These are phyloP conservation scores for Penicillium malachiteum DNA, from an alignment of 495 filamentous ascomycete genomes.

Conservation along the genomic window DNA sequence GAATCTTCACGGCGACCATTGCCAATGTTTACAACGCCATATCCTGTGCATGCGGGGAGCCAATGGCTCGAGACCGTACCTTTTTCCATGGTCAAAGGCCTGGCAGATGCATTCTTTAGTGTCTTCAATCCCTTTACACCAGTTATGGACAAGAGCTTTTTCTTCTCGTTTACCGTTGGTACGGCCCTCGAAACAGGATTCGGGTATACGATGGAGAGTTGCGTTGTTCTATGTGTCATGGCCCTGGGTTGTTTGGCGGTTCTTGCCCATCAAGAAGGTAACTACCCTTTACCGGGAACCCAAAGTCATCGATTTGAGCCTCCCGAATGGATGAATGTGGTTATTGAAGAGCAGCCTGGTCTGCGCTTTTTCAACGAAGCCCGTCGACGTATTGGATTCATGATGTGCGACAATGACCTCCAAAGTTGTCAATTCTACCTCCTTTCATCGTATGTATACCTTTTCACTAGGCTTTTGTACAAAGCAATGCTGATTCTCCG, in stretches of 20 bases:
- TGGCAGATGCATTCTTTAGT: constrained; percentile 45
- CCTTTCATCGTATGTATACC: constrained; percentile 38
- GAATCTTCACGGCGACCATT: constrained; percentile 41
- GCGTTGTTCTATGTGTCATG: constrained; percentile 44
- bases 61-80: constrained; percentile 44
- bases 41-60: constrained; percentile 37
- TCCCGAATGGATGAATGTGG: constrained; percentile 45
- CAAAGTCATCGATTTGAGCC: constrained; percentile 37
- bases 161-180: constrained; percentile 45
- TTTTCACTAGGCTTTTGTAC: background rate
- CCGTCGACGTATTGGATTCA: constrained; percentile 46
- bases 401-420: constrained; percentile 48
- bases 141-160: constrained; percentile 50
- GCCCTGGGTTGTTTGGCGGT: constrained; percentile 46
- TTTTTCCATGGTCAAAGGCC: constrained; percentile 41
- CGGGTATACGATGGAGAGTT: constrained; percentile 46
- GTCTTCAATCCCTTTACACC: constrained; percentile 48
- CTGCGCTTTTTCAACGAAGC: constrained; percentile 49
- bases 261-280: constrained; percentile 42
- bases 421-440: constrained; percentile 50
- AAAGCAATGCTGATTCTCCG: constrained; percentile 7
- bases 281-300: constrained; percentile 43
- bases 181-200: constrained; percentile 44
- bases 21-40: constrained; percentile 42
- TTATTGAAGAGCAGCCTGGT: constrained; percentile 42